These are phyloP conservation scores for Aspergillus baeticus DNA, from an alignment of 495 filamentous ascomycete genomes.

Conservation along the genomic window DNA sequence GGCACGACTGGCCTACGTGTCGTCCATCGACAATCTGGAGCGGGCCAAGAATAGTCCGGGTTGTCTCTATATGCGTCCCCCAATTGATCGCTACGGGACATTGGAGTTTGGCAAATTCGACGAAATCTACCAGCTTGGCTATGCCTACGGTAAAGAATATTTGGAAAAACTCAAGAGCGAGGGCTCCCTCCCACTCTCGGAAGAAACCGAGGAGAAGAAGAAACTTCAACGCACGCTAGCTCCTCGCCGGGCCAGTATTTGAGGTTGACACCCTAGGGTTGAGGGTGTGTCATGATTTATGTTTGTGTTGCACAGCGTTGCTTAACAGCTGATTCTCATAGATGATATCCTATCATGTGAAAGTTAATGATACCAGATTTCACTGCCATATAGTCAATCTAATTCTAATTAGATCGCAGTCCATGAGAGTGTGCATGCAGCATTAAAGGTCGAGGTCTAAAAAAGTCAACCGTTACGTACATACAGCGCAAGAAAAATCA, in stretches of 20 bases:
- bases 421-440: no score
- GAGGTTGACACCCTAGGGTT: not conserved
- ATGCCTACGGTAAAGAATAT: constrained; percentile 78
- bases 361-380: not conserved
- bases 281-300: not conserved
- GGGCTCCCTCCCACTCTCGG: constrained; percentile 61
- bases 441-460: no score
- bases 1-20: constrained; percentile 90
- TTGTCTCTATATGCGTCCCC: constrained; percentile 92
- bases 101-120: constrained; percentile 96
- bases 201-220: constrained; percentile 85
- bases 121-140: constrained; percentile 90
- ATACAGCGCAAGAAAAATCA: no score
- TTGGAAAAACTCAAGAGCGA: constrained; percentile 70
- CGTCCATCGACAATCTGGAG: constrained; percentile 88
- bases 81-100: constrained; percentile 90
- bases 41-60: constrained; percentile 84
- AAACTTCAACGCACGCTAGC: constrained; percentile 90
- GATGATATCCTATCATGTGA: no score
- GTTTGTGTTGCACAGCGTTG: not conserved
- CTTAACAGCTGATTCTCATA: not conserved
- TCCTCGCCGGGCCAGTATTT: constrained; percentile 85
- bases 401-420: no score
- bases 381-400: not conserved
- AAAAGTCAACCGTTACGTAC: no score